A percentile compares a stretch with the other conserved stretches of the same genome.
phyloP scores from a whole-genome alignment of 2,329 filamentous ascomycete species.

The Diaporthe ampelina region DNA sequence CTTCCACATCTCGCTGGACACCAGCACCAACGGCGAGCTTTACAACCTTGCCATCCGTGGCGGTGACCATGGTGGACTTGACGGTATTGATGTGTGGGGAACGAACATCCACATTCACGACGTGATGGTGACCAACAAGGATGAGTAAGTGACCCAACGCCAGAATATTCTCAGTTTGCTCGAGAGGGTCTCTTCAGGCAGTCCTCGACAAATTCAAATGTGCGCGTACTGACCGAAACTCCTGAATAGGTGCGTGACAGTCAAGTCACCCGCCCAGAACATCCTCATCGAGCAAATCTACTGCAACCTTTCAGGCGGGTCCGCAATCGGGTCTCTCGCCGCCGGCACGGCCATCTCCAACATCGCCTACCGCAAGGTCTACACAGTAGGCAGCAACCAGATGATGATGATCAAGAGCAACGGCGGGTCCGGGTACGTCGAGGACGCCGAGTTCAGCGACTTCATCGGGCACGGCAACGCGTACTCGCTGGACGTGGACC shows the following conservation, averaged over 20 bases:
- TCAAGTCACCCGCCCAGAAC: constrained; percentile 62
- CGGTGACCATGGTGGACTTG: constrained; percentile 62
- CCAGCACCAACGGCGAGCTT: constrained; percentile 61
- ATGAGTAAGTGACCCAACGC: constrained; percentile 54
- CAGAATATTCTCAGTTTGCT: too few species aligned
- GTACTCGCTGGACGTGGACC: constrained; percentile 70
- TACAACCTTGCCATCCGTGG: constrained; percentile 67
- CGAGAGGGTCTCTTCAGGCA: background rate
- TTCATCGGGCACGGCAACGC: constrained; percentile 73
- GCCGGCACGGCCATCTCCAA: constrained; percentile 61
- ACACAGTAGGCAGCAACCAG: constrained; percentile 72
- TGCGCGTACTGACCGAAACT: background rate
- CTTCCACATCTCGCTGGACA: constrained; percentile 63
- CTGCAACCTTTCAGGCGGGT: constrained; percentile 72
- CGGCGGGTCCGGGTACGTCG: constrained; percentile 67
- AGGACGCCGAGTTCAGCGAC: constrained; percentile 66
- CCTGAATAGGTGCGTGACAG: constrained; percentile 49
- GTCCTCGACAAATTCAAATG: too few species aligned
- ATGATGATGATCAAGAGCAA: constrained; percentile 76
- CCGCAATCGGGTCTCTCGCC: constrained; percentile 68
- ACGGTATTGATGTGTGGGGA: constrained; percentile 68
- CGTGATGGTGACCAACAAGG: constrained; percentile 72
- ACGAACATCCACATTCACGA: constrained; percentile 71
- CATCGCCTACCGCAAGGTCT: constrained; percentile 68
- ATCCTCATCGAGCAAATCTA: constrained; percentile 70